These are phyloP conservation scores for Entophlyctis helioformis DNA, from an alignment of 192 early-diverging fungal species.

Conservation along the genomic window DNA sequence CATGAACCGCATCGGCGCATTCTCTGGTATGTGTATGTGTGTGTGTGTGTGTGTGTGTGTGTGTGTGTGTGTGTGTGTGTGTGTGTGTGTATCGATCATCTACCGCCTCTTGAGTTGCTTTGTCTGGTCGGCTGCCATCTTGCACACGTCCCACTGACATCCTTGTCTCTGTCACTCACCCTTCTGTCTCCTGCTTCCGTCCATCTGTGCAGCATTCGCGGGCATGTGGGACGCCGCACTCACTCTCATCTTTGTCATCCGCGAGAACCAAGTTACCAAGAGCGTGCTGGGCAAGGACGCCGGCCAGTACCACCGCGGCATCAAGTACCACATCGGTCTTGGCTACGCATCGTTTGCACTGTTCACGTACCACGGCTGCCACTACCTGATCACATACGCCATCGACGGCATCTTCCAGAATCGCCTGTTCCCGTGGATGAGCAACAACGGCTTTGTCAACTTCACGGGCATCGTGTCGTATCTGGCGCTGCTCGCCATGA, in stretches of 20 bases:
- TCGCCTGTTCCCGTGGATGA: not conserved
- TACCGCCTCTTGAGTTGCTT: no score
- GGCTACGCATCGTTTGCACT: not conserved
- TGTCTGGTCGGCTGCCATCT: not conserved
- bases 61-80: no score
- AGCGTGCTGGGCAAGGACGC: constrained; percentile 1
- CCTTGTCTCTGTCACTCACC: not conserved
- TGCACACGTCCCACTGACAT: not conserved
- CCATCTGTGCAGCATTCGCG: not conserved
- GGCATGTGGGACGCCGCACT: constrained; percentile 3
- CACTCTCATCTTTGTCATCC: constrained; percentile 2
- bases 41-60: no score
- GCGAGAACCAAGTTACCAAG: constrained; percentile 2
- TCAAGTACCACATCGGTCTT: constrained; percentile 3
- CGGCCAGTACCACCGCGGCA: not conserved
- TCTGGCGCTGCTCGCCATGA: constrained; percentile 4
- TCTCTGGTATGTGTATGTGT: no score
- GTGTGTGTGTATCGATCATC: no score
- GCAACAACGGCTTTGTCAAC: constrained; percentile 6
- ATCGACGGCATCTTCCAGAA: constrained; percentile 2
- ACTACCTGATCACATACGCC: constrained; percentile 2
- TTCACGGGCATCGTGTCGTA: constrained; percentile 5
- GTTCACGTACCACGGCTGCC: not conserved
- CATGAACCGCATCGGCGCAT: not conserved
- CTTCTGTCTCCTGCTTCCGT: not conserved